Conservation (phyloP, 1,284 basidiomycete genomes). For the Ceratobasidium sp. region DNA sequence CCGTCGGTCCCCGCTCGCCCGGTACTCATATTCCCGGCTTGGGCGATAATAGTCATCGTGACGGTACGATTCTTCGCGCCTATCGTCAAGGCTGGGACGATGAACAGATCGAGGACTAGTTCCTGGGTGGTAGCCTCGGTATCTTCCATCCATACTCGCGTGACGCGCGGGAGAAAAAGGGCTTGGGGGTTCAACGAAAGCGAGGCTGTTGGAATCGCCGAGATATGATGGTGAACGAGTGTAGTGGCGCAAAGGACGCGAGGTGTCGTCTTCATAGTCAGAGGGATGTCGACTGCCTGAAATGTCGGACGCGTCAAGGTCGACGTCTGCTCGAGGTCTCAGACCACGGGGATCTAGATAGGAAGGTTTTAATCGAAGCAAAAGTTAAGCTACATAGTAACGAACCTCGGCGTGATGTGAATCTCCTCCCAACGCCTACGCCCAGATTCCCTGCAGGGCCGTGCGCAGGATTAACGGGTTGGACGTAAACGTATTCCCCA, state of each 20-base stretch:
- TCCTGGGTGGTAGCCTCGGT: slow-evolving; percentile 33
- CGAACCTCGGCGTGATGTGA: slow-evolving; percentile 17
- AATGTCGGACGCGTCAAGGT: slow-evolving; percentile 19
- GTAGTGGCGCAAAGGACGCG: slow-evolving; percentile 5
- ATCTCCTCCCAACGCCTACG: neutral
- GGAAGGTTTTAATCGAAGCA: slow-evolving; percentile 1
- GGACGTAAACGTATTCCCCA: slow-evolving; percentile 39
- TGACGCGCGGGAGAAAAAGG: slow-evolving; percentile 31
- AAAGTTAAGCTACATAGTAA: neutral
- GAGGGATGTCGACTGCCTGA: slow-evolving; percentile 12
- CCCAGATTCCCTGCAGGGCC: neutral
- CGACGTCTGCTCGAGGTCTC: neutral
- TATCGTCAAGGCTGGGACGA: neutral
- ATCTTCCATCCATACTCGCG: slow-evolving; percentile 36
- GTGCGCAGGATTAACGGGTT: neutral
- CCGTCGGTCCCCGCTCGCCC: neutral
- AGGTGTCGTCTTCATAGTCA: slow-evolving; percentile 33
- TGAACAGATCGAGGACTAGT: neutral
- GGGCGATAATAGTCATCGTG: neutral
- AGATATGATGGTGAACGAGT: slow-evolving; percentile 8
- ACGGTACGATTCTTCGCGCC: neutral
- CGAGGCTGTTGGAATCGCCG: neutral
- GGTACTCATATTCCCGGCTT: neutral
- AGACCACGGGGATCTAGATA: slow-evolving; percentile 1
- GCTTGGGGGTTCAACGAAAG: slow-evolving; percentile 25